Evolutionary conservation across 805 yeast genomes (phyloP).

Genomic region (Osmozyma mogii): DNA sequence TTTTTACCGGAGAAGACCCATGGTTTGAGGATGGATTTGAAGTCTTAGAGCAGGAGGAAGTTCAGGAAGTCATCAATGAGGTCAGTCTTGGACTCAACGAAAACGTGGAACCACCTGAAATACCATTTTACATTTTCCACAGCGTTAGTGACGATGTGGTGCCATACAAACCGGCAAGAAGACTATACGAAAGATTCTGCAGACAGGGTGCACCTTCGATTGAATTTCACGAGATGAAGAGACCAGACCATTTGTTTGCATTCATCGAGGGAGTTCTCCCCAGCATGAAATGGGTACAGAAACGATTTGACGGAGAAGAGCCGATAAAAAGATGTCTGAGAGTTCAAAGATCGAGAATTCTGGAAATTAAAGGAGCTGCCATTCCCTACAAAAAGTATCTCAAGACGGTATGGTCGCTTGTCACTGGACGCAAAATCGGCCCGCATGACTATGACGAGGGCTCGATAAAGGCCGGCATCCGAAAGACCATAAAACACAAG

Average conservation of each 20-base stretch:
- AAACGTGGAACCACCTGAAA: constrained; percentile 2
- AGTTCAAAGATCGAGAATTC: constrained; percentile 1
- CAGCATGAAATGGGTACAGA: constrained; percentile 14
- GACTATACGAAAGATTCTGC: constrained; percentile 9
- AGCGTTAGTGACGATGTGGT: constrained; percentile 7
- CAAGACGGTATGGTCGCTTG: no score
- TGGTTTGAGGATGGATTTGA: not conserved
- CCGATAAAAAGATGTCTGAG: constrained; percentile 13
- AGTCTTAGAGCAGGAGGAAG: not conserved
- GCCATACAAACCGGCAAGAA: constrained; percentile 4
- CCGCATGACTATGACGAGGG: no score
- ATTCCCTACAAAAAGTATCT: no score
- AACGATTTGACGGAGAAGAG: constrained; percentile 9
- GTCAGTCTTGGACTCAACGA: not conserved
- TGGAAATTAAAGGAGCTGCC: no score
- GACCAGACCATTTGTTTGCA: constrained; percentile 12
- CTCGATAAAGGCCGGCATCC: no score
- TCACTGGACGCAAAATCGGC: no score
- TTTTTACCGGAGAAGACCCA: not conserved
- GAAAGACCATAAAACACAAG: no score
- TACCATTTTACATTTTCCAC: constrained; percentile 8
- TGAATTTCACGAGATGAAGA: constrained; percentile 4
- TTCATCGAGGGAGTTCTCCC: constrained; percentile 11
- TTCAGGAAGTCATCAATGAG: not conserved
- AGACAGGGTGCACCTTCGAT: constrained; percentile 6